Base-by-base conservation (phyloP, 1,284 basidiomycete genomes). In the Cryptococcus maquisensis region DNA sequence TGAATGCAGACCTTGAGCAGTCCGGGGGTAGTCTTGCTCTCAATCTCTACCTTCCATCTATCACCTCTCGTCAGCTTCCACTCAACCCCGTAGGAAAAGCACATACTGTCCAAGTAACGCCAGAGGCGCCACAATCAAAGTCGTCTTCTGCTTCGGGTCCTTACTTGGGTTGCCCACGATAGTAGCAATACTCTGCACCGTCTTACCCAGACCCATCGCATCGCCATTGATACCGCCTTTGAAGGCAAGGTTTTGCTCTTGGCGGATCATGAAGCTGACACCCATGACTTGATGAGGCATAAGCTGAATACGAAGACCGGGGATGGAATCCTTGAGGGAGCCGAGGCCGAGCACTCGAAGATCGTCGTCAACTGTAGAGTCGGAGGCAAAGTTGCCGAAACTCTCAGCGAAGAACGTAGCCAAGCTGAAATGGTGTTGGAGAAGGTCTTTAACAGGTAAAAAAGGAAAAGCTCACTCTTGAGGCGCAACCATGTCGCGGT, bases 21-120 rank as follows among this genome's bases (percentile, higher is more conserved):
- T 3, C 55, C 56, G 1, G 42, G 54, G 6, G 66, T 63, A 2
- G 73, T 73, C 60, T 77, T 77, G 16, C 63, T 60, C 47, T 72
- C 67, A 39, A 79, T 78, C 62, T 79, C 78, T 3, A 55, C 53
- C 51, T 73, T 70, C 77, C 77, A 78, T 48, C 74, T 59, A 56
- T 43, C 28, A 32, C 23, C 48, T 43, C 5, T 38, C 21, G n/a
- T 48, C n/a, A 28, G 15, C 35, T 8, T 40, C 20, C 18, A 39
- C 43, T 23, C 10, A 41, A 21, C 35, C 40, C 12, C 6, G 4
- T n/a, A 9, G 48, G 28, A 39, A 13, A 43, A 16, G 44, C 7
- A 50, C 70, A 59, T 52, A 74, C 65, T 76, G 78, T 3, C 59
- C 49, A 16, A 79, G 57, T 1, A 79, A 64, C 1, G 77, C 74